phyloP scores from a whole-genome alignment of 148 eudicot species.

The Arbutus unedo region DNA sequence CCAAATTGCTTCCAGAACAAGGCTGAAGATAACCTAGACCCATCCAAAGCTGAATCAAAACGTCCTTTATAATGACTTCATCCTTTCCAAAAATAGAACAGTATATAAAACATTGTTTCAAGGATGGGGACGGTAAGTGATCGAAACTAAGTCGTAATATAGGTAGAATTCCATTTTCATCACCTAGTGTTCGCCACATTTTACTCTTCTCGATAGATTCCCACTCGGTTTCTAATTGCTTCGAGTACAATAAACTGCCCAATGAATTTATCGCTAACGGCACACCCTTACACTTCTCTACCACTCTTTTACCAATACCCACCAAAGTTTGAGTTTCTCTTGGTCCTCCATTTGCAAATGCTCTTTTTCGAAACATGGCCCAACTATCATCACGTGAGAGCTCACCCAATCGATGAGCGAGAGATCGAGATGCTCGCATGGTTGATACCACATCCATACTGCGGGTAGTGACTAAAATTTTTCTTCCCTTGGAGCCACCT shows the following conservation, averaged over 20 bases:
- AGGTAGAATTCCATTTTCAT: not conserved
- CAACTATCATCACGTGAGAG: slow-evolving; percentile 2
- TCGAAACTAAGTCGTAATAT: slow-evolving; percentile 15
- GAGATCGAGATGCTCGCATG: not conserved
- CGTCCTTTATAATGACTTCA: not conserved
- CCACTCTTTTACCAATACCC: not conserved
- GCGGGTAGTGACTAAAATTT: no score
- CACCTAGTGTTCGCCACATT: not conserved
- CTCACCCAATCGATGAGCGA: not conserved
- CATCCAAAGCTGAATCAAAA: slow-evolving; percentile 16
- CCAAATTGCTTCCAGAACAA: not conserved
- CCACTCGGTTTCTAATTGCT: slow-evolving; percentile 13
- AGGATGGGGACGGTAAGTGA: slow-evolving; percentile 1
- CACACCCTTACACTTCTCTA: not conserved
- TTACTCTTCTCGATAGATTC: not conserved
- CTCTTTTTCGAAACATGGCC: slow-evolving; percentile 1
- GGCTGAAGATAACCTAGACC: not conserved
- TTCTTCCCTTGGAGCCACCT: no score
- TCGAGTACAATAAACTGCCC: not conserved
- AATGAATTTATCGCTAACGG: slow-evolving; percentile 15
- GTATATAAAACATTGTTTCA: slow-evolving; percentile 14
- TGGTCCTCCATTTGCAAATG: not conserved
- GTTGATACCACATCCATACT: not conserved
- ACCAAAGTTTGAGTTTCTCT: not conserved
- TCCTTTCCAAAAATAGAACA: slow-evolving; percentile 9